phyloP scores from a whole-genome alignment of 1,284 basidiomycete species.

The Trichosporon sp. region DNA sequence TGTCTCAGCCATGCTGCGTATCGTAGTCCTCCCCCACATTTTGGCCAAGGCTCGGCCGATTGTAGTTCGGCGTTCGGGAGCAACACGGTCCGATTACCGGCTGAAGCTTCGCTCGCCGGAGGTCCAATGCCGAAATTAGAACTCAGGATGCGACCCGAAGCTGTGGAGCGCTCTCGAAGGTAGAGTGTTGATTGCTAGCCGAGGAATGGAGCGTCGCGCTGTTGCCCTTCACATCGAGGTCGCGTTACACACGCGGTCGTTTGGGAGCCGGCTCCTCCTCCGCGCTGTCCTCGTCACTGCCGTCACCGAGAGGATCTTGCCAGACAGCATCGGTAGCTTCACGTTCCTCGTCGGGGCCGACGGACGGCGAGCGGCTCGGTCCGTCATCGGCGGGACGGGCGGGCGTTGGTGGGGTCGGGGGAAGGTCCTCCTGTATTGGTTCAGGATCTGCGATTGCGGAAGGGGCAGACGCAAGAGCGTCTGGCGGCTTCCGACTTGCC shows the following conservation, averaged over 20 bases:
- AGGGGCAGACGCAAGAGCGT: neutral
- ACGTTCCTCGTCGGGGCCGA: constrained; percentile 10
- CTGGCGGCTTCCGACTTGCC: constrained; percentile 24
- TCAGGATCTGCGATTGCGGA: neutral
- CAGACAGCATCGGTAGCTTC: constrained; percentile 8
- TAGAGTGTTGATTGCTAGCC: no score
- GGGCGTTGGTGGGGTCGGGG: constrained; percentile 6
- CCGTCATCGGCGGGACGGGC: neutral
- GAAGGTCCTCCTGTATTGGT: neutral
- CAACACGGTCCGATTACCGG: no score
- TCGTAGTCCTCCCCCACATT: no score
- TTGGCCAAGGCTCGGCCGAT: no score
- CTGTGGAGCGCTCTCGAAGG: no score
- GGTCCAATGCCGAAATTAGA: no score
- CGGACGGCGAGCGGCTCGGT: constrained; percentile 11
- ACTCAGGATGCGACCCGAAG: no score
- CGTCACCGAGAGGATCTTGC: constrained; percentile 12
- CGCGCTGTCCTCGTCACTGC: constrained; percentile 6
- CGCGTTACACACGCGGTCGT: neutral
- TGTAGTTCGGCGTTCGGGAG: no score
- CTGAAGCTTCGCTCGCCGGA: no score
- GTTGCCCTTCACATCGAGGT: no score
- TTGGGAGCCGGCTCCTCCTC: neutral
- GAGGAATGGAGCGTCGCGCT: no score
- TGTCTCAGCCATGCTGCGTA: neutral